Base-by-base conservation (phyloP, 768 basidiomycete species). In the Phylloporus arenicola region DNA sequence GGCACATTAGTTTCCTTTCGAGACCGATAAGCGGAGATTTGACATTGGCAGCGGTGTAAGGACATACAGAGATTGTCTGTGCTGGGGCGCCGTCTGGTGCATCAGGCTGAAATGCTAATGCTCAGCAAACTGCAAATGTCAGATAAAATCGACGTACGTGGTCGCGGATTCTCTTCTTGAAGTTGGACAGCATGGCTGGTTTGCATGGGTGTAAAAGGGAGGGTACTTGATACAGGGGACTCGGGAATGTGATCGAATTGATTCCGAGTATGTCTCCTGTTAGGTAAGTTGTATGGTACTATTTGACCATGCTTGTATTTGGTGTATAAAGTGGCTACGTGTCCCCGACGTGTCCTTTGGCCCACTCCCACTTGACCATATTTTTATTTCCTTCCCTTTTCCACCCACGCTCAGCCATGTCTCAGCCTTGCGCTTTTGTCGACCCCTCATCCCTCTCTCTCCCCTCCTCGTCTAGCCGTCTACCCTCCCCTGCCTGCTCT, bases 371-470 rank as follows among this genome's bases (percentile, higher is more conserved):
- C 45, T 56, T 62, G 45, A 59, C 37, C 37, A 16, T 66, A 62
- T 57, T 50, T 25, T 67, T 64, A 62, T 60, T 62, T 11, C 13
- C 22, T 13, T 38, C 11, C 29, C 20, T 24, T 43, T 48, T 31
- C 17, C 11, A 4, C n/a, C 27, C 38, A 38, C 34, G 45, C 19
- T 3, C 17, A 38, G 49, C 40, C 46, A 68, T 67, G 64, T 35
- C 64, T 17, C 57, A 57, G 33, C 65, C 57, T 6, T 64, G 47
- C 24, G 56, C 52, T 46, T 72, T 68, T 33, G 70, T 72, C 54
- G 64, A 72, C 58, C 72, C 72, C 11, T 63, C 71, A 11, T 63
- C 65, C 40, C 68, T 73, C 39, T 74, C 71, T 35, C 63, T 72
- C 34, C 71, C 71, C 3, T 69, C 70, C 20, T 59, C 68, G 1